Percentiles rank a stretch among this genome's conserved stretches.
These are phyloP conservation scores for Ceratocystiopsis minuta DNA, from an alignment of 2,329 filamentous ascomycete species.

Conservation along the genomic window DNA sequence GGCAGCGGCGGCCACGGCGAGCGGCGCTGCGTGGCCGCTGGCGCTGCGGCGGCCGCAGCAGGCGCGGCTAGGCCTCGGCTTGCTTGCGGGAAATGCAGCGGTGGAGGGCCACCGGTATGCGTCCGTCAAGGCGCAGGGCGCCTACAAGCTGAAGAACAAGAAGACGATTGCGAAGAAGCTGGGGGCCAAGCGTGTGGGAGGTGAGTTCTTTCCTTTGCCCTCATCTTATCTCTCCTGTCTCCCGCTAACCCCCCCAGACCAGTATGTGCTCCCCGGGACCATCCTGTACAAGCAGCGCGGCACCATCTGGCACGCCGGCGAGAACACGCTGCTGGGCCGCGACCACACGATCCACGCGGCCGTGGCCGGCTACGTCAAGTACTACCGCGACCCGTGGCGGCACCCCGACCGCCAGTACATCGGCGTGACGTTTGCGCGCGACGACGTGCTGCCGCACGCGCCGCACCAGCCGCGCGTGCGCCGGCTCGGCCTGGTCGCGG, in stretches of 20 bases:
- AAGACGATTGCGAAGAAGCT: slow-evolving; percentile 59
- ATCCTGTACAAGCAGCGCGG: slow-evolving; percentile 97
- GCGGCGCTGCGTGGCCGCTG: background rate
- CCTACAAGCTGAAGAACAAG: slow-evolving; percentile 46
- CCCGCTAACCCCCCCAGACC: slow-evolving; percentile 32
- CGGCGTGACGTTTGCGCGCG: slow-evolving; percentile 72
- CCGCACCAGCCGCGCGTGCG: slow-evolving; percentile 55
- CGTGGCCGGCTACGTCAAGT: slow-evolving; percentile 79
- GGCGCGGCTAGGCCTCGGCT: background rate
- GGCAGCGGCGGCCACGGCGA: background rate
- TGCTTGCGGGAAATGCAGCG: slow-evolving; percentile 18
- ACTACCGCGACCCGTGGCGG: slow-evolving; percentile 72
- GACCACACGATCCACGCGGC: slow-evolving; percentile 91
- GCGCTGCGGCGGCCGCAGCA: background rate
- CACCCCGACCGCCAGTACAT: slow-evolving; percentile 90
- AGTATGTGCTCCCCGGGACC: slow-evolving; percentile 88
- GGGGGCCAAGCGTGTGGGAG: slow-evolving; percentile 83
- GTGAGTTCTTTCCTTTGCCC: slow-evolving; percentile 27
- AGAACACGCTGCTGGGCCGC: slow-evolving; percentile 86
- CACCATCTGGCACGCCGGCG: slow-evolving; percentile 84
- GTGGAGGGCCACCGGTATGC: slow-evolving; percentile 35
- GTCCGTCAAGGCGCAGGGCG: slow-evolving; percentile 46
- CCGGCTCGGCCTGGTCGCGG: slow-evolving; percentile 53
- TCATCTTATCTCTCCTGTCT: background rate
- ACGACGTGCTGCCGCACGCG: slow-evolving; percentile 62